Evolutionary conservation across 208 protist genomes (phyloP), one percentile per base, ranked within the genome.

Genomic region (Phytomonas sp.): DNA sequence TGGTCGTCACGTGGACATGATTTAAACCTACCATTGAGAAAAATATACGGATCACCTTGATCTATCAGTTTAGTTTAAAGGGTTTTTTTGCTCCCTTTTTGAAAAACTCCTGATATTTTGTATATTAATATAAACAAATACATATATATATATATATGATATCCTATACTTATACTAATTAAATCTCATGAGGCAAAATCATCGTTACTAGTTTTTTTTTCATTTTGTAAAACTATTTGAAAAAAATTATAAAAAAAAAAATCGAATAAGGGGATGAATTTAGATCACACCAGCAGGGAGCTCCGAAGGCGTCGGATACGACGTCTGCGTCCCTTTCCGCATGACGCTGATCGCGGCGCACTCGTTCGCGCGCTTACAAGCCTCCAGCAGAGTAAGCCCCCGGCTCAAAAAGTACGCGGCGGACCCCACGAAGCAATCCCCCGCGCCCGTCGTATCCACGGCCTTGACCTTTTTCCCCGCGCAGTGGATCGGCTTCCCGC

Each of bases 371-470:
- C 79, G 70, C 69, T 71, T 79, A 72, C 86, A 94, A 6, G 89
- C 72, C 71, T 95, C 84, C n/a, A 85, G 69, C 32, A 97, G 73
- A 60, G 36, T 72, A 64, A 84, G 78, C n/a, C 90, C 93, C 32
- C 67, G 74, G 52, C 78, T 86, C 66, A 97, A 64, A 71, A 93
- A 97, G 79, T 86, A 95, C n/a, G 88, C 81, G 81, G 97, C 89
- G 33, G 87, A 82, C 4, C 95, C 95, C 10, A 97, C 86, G 64
- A 97, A 98, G 82, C 83, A 95, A 80, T 98, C 95, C 32, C 95
- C 95, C 2, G 95, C 93, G 37, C 95, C 94, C 4, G 95, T 97
- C 14, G 95, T 95, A 82, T 98, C 95, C 11, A 97, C 86, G 5
- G 94, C 89, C 76, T 94, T 88, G 32, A 97, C 86, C n/a, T 70